These are phyloP conservation scores for Gaertneriomyces sp. DNA, from an alignment of 192 early-diverging fungal genomes.

Conservation along the genomic window DNA sequence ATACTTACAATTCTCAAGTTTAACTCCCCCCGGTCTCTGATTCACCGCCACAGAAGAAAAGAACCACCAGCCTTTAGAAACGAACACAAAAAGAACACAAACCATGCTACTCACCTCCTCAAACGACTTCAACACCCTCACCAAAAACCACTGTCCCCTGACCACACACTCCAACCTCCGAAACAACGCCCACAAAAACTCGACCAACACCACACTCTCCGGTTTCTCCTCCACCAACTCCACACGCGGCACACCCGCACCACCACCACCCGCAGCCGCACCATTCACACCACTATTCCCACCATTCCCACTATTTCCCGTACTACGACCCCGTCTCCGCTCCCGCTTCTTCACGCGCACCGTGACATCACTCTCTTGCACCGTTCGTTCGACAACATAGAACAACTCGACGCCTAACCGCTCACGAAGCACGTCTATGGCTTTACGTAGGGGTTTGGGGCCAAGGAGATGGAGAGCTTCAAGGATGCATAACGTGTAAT, in stretches of 20 bases:
- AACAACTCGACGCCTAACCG: conserved; percentile 45
- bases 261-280: too few species aligned
- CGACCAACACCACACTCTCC: conserved; percentile 24
- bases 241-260: too few species aligned
- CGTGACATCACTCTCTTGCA: conserved; percentile 51
- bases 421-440: conserved; percentile 45
- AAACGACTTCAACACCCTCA: conserved; percentile 1
- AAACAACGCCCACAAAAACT: conserved; percentile 37
- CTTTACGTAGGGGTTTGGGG: conserved; percentile 40
- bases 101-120: background rate
- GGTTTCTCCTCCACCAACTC: too few species aligned
- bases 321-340: too few species aligned
- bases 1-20: background rate
- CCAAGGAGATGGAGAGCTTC: conserved; percentile 43
- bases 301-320: too few species aligned
- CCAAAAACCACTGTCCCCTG: conserved; percentile 31
- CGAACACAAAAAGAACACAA: too few species aligned
- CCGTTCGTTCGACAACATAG: conserved; percentile 50
- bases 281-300: too few species aligned
- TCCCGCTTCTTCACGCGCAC: too few species aligned
- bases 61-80: too few species aligned
- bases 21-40: too few species aligned
- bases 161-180: conserved; percentile 39
- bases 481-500: conserved; percentile 45
- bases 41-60: too few species aligned